Conservation (phyloP, 2,329 filamentous ascomycete genomes). For the Aspergillus versicolor region DNA sequence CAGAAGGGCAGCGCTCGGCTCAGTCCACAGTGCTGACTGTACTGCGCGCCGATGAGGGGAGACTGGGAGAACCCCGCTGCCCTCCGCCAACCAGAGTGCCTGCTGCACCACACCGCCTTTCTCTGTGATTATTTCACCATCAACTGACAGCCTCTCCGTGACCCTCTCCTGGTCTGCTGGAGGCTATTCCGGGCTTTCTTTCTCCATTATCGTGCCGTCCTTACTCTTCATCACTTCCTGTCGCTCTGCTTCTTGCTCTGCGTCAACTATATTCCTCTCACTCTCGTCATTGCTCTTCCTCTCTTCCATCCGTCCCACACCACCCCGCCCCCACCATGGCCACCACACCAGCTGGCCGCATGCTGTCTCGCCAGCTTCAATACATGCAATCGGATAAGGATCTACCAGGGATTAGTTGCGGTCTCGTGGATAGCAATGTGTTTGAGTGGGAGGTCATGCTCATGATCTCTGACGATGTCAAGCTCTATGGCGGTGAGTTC, state of each 20-base stretch:
- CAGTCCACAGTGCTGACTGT: background rate
- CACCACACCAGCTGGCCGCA: slow-evolving; percentile 50
- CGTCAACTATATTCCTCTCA: background rate
- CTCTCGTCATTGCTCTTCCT: background rate
- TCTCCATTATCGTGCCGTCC: slow-evolving; percentile 11
- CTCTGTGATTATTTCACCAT: slow-evolving; percentile 7
- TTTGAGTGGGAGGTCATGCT: slow-evolving; percentile 99
- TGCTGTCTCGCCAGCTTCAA: slow-evolving; percentile 84
- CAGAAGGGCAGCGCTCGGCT: too few species aligned
- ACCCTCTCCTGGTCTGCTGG: slow-evolving; percentile 5
- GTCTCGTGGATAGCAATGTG: slow-evolving; percentile 79
- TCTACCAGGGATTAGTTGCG: slow-evolving; percentile 91
- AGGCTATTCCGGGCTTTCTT: slow-evolving; percentile 5
- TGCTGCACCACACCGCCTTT: slow-evolving; percentile 11
- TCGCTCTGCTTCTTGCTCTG: background rate
- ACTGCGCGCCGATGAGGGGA: slow-evolving; percentile 1
- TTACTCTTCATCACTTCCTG: background rate
- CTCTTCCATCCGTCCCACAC: background rate
- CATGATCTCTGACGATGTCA: slow-evolving; percentile 94
- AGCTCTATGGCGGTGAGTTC: slow-evolving; percentile 80
- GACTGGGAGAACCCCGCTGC: slow-evolving; percentile 1
- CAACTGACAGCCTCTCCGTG: slow-evolving; percentile 17
- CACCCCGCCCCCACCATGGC: slow-evolving; percentile 34
- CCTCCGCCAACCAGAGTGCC: background rate
- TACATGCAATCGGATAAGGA: slow-evolving; percentile 91